Base-by-base conservation (phyloP, 202 grass and related monocot species). In the Hordeum pubiflorum region DNA sequence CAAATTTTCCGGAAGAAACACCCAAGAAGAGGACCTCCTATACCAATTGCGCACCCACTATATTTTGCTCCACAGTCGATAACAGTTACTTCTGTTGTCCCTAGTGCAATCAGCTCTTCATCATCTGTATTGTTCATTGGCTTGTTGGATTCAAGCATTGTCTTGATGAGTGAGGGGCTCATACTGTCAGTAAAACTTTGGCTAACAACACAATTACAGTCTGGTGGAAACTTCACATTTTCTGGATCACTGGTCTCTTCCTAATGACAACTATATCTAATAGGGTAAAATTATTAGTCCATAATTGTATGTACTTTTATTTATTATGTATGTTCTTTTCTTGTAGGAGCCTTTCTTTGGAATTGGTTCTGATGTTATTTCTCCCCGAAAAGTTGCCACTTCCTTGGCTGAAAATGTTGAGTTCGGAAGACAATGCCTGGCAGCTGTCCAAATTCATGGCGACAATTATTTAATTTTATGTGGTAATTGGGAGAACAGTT, bases 401-500 rank as follows among this genome's bases (percentile, higher is more conserved):
- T 91, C 69, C 67, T 69, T 98, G 69, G 90, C 92, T 75, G 96
- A 98, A 82, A 98, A 91, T 78, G 84, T 95, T 86, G 90, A 93
- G 36, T 98, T 98, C 87, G 90, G 92, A 84, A 90, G 88, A 82
- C 92, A 87, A 64, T 98, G 96, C 78, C 39, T 98, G 31, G 62
- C 88, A 66, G 83, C 90, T 69, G 85, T 93, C 83, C 92, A 93
- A 79, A 94, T 91, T 86, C 74, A 85, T 77, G 90, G 90, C 48
- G 92, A 98, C 18, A 91, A 93, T 85, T 98, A 98, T 85, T 91
- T 98, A 73, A 89, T 98, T 87, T 85, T 88, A 39, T 91, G 96
- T 74, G 96, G 96, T 52, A 98, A 98, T 79, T 98, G 96, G 96
- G 96, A 98, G 81, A 98, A 98, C 67, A 98, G 96, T 81, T 98